Evolutionary conservation across 2,329 filamentous ascomycete genomes (phyloP), one percentile per base, ranked within the genome.

Genomic region (Zasmidium cellare): DNA sequence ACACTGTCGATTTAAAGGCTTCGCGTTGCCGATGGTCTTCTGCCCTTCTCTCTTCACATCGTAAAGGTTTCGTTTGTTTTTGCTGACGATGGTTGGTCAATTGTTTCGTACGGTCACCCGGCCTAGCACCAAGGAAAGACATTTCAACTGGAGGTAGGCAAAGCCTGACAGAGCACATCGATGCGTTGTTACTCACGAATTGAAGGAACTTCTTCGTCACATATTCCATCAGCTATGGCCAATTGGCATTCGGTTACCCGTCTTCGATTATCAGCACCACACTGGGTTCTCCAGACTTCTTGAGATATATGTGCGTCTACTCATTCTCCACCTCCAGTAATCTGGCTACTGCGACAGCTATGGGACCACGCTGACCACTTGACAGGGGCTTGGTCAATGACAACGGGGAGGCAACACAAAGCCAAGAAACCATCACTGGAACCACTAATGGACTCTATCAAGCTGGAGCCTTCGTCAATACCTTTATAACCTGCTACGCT

Each of bases 391-490:
- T 48, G 7, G 22, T 48, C 14, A 24, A 48, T 16, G 46, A 16
- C 22, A 23, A 48, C 12, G 46, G 46, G 9, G 7, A 23, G 16
- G 46, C 46, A 24, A 48, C 46, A 9, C 46, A 48, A 48, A 23
- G 19, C 46, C 46, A 48, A 24, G 46, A 48, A 24, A 48, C 46
- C 12, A 48, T 48, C 2, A 24, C 20, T 2, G 46, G 46, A 28
- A 48, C 46, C 24, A 48, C 46, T 20, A 48, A 24, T 24, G 46
- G 46, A 16, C 46, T 48, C 14, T 48, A 24, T 11, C 46, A 48
- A 28, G 46, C 46, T 11, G 46, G 46, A 16, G 46, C 46, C 16
- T 48, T 48, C 46, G 46, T 48, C 46, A 48, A 48, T 18, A 48
- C 46, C 14, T 48, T 23, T 12, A 48, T 48, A 11, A 48, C 46